Conservation (phyloP, 257 asterid genomes). For the Solanum medicagineum region DNA sequence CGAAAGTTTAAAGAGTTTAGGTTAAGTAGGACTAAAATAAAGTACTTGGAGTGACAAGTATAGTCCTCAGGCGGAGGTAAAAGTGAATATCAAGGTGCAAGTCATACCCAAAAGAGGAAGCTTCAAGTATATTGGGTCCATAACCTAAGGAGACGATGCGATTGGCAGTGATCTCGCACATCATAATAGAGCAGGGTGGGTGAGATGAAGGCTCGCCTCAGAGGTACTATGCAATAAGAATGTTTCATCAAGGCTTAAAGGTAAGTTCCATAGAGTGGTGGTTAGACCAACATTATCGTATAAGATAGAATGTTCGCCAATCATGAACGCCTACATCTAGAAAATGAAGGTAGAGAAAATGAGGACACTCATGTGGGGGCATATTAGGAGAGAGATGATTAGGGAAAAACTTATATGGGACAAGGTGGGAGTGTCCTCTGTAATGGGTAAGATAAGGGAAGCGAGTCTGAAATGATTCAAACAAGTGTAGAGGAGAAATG, state of each 20-base stretch:
- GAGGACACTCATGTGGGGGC: background rate
- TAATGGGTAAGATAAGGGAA: background rate
- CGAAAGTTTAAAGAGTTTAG: background rate
- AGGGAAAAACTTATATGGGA: background rate
- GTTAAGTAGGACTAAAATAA: background rate
- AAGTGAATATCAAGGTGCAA: background rate
- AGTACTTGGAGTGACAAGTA: background rate
- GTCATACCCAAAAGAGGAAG: background rate
- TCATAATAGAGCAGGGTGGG: background rate
- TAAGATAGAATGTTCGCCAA: background rate
- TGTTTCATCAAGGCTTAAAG: background rate
- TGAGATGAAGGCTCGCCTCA: background rate
- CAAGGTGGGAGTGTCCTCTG: background rate
- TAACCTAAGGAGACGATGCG: background rate
- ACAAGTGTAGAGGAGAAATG: background rate
- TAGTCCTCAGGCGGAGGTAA: background rate
- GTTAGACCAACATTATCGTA: background rate
- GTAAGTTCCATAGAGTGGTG: background rate
- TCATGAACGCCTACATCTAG: background rate
- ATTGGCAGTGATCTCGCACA: background rate
- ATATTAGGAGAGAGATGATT: background rate
- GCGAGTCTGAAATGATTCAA: background rate
- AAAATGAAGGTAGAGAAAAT: background rate
- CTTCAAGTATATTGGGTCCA: background rate
- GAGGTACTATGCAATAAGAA: background rate